phyloP scores from a whole-genome alignment of 2,329 filamentous ascomycete species.

The Colletotrichum limetticola region DNA sequence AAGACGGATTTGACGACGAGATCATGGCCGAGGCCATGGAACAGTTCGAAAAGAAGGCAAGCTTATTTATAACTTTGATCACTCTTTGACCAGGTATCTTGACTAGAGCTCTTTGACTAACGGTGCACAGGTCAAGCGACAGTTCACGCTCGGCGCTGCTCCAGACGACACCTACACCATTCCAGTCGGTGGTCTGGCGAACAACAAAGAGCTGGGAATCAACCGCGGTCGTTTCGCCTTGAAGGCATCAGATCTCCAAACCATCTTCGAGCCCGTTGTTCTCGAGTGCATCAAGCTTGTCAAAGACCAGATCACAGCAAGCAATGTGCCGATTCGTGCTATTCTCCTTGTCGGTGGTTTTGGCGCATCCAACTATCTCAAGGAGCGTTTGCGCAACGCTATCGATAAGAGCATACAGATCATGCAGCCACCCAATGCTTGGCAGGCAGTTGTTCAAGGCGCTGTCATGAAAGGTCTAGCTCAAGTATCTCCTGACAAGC shows the following conservation, averaged over 20 bases:
- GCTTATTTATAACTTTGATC: slow-evolving; percentile 25
- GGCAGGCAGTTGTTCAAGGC: slow-evolving; percentile 62
- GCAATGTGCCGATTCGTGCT: slow-evolving; percentile 54
- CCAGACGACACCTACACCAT: slow-evolving; percentile 51
- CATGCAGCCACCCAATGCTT: slow-evolving; percentile 59
- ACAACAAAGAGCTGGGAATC: slow-evolving; percentile 50
- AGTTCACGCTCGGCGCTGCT: slow-evolving; percentile 44
- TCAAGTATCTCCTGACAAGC: slow-evolving; percentile 45
- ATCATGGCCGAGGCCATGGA: slow-evolving; percentile 52
- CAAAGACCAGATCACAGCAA: slow-evolving; percentile 54
- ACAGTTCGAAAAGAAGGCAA: slow-evolving; percentile 54
- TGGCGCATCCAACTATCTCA: slow-evolving; percentile 57
- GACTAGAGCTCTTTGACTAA: slow-evolving; percentile 39
- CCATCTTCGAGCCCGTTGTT: slow-evolving; percentile 57
- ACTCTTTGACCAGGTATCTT: neutral
- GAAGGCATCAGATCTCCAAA: slow-evolving; percentile 50
- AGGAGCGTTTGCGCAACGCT: slow-evolving; percentile 50
- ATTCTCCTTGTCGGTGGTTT: slow-evolving; percentile 62
- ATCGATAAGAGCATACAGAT: slow-evolving; percentile 51
- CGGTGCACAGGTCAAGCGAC: slow-evolving; percentile 41
- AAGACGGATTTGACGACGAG: slow-evolving; percentile 55
- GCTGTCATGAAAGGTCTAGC: slow-evolving; percentile 61
- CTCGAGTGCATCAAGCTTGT: slow-evolving; percentile 54
- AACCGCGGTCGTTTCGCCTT: slow-evolving; percentile 49
- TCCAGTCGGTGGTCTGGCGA: slow-evolving; percentile 47